Percentiles rank a stretch among this genome's conserved stretches.
These are phyloP conservation scores for Santalum album DNA, from an alignment of 164 flowering plant genomes.

Conservation along the genomic window DNA sequence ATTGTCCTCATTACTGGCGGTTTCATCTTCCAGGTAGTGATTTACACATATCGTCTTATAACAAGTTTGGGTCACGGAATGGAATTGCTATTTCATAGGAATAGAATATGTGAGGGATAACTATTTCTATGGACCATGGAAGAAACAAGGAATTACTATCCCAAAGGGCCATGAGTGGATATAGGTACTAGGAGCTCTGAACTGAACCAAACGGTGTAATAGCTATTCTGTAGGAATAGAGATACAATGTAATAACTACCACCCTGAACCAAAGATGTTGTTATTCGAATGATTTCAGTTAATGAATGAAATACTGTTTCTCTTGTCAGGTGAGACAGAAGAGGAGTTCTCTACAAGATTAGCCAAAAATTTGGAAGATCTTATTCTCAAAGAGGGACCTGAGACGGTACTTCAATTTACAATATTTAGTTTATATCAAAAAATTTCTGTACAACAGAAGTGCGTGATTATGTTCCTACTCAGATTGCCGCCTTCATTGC, in stretches of 20 bases:
- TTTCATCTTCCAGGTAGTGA: conserved; percentile 77
- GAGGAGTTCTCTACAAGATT: conserved; percentile 90
- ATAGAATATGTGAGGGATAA: too few species aligned
- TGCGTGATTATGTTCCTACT: conserved; percentile 10
- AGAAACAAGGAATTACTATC: too few species aligned
- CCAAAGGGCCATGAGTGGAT: too few species aligned
- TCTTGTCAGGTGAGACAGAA: conserved; percentile 74
- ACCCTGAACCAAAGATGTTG: too few species aligned
- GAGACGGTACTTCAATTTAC: conserved; percentile 56
- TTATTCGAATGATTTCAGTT: neutral
- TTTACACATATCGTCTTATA: too few species aligned
- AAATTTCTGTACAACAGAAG: neutral
- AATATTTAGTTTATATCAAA: neutral
- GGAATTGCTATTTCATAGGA: too few species aligned
- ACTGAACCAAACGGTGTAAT: too few species aligned
- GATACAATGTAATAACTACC: too few species aligned
- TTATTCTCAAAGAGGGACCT: conserved; percentile 94
- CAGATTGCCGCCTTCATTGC: conserved; percentile 99
- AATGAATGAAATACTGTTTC: conserved; percentile 3
- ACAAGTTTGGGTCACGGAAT: too few species aligned
- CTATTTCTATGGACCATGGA: too few species aligned
- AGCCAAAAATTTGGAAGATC: conserved; percentile 82
- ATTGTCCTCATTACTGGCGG: conserved; percentile 99
- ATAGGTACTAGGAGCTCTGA: too few species aligned
- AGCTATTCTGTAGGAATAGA: too few species aligned